phyloP scores from a whole-genome alignment of 495 filamentous ascomycete genomes.

The Hypoxylon intermedium region DNA sequence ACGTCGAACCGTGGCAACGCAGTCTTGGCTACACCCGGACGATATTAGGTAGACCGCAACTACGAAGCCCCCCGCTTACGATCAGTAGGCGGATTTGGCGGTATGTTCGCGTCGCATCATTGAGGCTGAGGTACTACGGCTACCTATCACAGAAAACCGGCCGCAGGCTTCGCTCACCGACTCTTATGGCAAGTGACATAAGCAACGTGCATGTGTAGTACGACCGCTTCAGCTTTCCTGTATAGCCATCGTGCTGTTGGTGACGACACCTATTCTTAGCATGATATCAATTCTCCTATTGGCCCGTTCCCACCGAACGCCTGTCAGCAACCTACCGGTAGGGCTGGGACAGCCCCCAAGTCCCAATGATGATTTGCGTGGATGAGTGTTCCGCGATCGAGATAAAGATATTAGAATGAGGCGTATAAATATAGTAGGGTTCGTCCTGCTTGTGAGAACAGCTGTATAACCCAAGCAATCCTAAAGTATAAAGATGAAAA shows the following conservation, averaged over 20 bases:
- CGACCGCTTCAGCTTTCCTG: conserved; percentile 19
- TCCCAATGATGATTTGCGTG: background rate
- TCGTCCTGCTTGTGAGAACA: background rate
- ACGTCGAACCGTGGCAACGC: background rate
- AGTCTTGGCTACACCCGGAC: conserved; percentile 12
- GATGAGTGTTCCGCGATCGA: background rate
- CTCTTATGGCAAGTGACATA: conserved; percentile 33
- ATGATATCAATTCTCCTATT: background rate
- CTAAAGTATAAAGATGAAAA: background rate
- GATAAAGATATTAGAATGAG: background rate
- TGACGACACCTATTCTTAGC: conserved; percentile 27
- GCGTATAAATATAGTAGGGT: conserved; percentile 14
- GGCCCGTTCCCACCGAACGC: conserved; percentile 15
- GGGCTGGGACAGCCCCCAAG: conserved; percentile 23
- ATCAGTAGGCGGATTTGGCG: conserved; percentile 13
- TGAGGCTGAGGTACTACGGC: conserved; percentile 22
- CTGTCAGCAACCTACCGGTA: conserved; percentile 24
- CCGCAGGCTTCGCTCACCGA: conserved; percentile 27
- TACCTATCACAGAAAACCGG: conserved; percentile 2
- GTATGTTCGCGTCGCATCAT: conserved; percentile 10
- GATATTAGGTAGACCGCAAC: conserved; percentile 34
- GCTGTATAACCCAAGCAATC: background rate
- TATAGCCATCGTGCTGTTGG: conserved; percentile 1
- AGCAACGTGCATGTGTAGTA: conserved; percentile 21
- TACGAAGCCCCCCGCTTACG: background rate